Conservation (phyloP, 768 basidiomycete genomes). For the Gloeopeniophorella convolvens region DNA sequence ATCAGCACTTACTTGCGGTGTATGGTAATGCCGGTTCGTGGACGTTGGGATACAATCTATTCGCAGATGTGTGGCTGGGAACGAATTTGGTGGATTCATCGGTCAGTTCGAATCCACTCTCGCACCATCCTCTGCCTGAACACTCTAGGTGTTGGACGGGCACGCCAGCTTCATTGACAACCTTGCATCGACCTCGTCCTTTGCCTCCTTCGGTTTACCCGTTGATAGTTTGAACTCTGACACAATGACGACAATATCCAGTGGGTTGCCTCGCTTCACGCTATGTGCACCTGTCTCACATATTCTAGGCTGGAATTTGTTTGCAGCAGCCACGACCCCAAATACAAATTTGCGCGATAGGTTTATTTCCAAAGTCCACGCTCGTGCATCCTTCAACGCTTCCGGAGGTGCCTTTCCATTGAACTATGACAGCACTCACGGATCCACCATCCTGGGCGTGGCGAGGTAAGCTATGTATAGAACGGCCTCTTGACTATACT, state of each 20-base stretch:
- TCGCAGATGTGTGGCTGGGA: slow-evolving; percentile 50
- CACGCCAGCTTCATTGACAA: slow-evolving; percentile 8
- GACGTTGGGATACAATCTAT: slow-evolving; percentile 60
- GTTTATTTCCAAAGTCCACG: slow-evolving; percentile 10
- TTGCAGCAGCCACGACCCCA: slow-evolving; percentile 7
- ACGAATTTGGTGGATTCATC: slow-evolving; percentile 39
- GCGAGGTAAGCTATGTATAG: slow-evolving; percentile 10
- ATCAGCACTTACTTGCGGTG: slow-evolving; percentile 6
- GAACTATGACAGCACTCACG: neutral
- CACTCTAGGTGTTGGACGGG: slow-evolving; percentile 5
- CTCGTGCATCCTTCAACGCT: slow-evolving; percentile 1
- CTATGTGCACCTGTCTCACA: neutral
- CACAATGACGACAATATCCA: neutral
- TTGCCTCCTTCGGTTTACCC: slow-evolving; percentile 11
- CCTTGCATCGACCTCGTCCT: neutral
- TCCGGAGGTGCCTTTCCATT: slow-evolving; percentile 8
- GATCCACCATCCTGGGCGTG: neutral
- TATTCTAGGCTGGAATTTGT: slow-evolving; percentile 7
- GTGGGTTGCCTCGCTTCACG: neutral
- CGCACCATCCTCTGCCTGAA: neutral
- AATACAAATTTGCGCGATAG: neutral
- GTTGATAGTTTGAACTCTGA: neutral
- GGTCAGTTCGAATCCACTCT: slow-evolving; percentile 1
- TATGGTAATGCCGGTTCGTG: slow-evolving; percentile 32
- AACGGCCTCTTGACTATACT: neutral